Evolutionary conservation across 2,329 filamentous ascomycete species (phyloP).

Genomic region (Tricladium varicosporioides): DNA sequence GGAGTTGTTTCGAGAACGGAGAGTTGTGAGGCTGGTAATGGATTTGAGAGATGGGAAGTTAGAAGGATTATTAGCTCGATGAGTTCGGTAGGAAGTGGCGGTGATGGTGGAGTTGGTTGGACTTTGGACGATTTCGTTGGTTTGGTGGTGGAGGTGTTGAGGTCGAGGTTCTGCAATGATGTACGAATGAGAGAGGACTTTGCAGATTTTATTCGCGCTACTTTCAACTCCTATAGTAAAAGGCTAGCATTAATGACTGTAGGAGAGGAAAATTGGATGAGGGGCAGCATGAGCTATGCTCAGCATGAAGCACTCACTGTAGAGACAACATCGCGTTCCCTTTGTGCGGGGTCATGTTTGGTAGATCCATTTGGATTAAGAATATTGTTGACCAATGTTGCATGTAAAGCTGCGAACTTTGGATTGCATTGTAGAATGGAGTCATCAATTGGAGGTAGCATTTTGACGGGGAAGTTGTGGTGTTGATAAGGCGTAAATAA

Average conservation of each 20-base stretch:
- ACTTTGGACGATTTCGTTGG: constrained; percentile 13
- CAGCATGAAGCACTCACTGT: constrained; percentile 41
- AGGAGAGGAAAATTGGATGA: background rate
- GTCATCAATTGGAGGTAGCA: constrained; percentile 59
- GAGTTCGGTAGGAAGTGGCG: constrained; percentile 43
- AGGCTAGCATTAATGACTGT: background rate
- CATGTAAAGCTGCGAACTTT: constrained; percentile 58
- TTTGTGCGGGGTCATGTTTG: constrained; percentile 47
- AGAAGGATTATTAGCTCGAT: constrained; percentile 55
- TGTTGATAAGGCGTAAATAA: background rate
- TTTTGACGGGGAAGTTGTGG: constrained; percentile 28
- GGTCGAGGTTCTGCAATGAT: constrained; percentile 47
- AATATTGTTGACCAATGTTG: constrained; percentile 50
- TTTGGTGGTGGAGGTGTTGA: constrained; percentile 29
- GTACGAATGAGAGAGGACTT: constrained; percentile 50
- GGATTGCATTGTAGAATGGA: constrained; percentile 55
- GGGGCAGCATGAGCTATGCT: background rate
- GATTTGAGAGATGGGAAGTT: constrained; percentile 40
- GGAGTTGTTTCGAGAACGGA: constrained; percentile 48
- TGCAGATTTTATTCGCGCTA: constrained; percentile 46
- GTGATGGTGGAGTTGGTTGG: constrained; percentile 9
- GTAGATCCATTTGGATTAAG: constrained; percentile 59
- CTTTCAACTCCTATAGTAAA: constrained; percentile 43
- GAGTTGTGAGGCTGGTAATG: constrained; percentile 37
- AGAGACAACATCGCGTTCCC: constrained; percentile 48